Conservation (phyloP, 2,329 filamentous ascomycete species). For the Botrytis hyacinthi region DNA sequence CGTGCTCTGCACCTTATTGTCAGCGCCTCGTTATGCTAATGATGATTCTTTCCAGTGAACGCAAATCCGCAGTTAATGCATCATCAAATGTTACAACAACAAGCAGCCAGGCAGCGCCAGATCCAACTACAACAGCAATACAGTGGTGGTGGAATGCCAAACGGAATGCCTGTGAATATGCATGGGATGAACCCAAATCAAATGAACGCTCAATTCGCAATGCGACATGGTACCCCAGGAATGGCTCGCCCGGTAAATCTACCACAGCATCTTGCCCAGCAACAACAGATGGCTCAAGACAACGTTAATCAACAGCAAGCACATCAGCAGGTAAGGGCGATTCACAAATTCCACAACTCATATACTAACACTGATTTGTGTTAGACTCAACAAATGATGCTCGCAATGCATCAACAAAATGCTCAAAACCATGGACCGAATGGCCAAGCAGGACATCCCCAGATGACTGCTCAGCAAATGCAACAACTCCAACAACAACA, state of each 20-base stretch:
- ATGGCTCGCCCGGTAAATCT: slow-evolving; percentile 47
- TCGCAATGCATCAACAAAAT: slow-evolving; percentile 49
- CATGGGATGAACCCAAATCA: slow-evolving; percentile 35
- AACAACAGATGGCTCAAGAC: slow-evolving; percentile 42
- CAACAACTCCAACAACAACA: slow-evolving; percentile 46
- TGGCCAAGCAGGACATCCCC: slow-evolving; percentile 46
- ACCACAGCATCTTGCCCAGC: slow-evolving; percentile 46
- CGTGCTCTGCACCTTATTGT: background rate
- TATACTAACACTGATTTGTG: background rate
- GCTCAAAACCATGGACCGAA: slow-evolving; percentile 44
- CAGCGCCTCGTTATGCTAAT: background rate
- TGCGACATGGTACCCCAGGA: slow-evolving; percentile 45
- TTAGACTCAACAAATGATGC: slow-evolving; percentile 20
- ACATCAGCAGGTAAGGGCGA: slow-evolving; percentile 39
- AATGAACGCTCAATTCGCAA: slow-evolving; percentile 52
- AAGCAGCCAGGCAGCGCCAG: slow-evolving; percentile 39
- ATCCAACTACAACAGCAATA: slow-evolving; percentile 54
- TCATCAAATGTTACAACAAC: slow-evolving; percentile 36
- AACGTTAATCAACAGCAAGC: slow-evolving; percentile 41
- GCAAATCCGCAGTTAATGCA: slow-evolving; percentile 46
- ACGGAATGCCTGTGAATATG: slow-evolving; percentile 45
- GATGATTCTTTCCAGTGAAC: background rate
- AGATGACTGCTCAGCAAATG: slow-evolving; percentile 50
- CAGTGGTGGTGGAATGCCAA: slow-evolving; percentile 52
- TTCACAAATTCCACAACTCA: background rate